phyloP scores from a whole-genome alignment of 2,329 filamentous ascomycete species.

The Fusarium lateritium region DNA sequence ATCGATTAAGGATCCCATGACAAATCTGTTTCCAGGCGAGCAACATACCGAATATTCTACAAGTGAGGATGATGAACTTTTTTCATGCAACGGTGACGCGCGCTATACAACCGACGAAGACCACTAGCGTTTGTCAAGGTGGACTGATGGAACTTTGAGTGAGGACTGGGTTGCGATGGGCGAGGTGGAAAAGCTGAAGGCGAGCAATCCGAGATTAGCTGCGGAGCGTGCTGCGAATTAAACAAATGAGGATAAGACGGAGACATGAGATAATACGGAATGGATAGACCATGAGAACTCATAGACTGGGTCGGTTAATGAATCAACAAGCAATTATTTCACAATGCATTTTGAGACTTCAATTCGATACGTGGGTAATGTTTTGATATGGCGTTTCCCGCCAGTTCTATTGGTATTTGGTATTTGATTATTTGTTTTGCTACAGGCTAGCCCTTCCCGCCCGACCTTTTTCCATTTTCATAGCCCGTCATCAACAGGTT shows the following conservation, averaged over 20 bases:
- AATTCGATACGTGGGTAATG: not conserved
- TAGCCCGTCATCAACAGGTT: constrained; percentile 51
- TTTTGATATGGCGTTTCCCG: constrained; percentile 16
- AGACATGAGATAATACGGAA: constrained; percentile 41
- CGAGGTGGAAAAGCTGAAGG: not conserved
- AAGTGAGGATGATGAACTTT: too few species aligned
- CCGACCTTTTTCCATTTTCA: constrained; percentile 52
- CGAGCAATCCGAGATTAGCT: not conserved
- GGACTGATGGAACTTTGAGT: not conserved
- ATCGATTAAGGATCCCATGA: too few species aligned
- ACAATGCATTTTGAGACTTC: not conserved
- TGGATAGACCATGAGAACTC: constrained; percentile 34
- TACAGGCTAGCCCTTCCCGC: constrained; percentile 56
- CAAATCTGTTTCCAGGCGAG: too few species aligned
- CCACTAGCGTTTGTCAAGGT: too few species aligned
- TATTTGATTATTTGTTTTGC: constrained; percentile 47
- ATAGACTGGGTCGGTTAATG: constrained; percentile 43
- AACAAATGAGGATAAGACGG: constrained; percentile 9
- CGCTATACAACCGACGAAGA: too few species aligned
- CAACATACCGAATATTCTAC: too few species aligned
- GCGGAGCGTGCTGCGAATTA: not conserved
- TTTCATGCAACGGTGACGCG: too few species aligned
- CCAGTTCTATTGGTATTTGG: constrained; percentile 44
- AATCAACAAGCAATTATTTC: constrained; percentile 30
- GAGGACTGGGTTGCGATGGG: not conserved